Evolutionary conservation across 345 rosid species (phyloP), one percentile per base, ranked within the genome.

Genomic region (Hypericum perforatum): DNA sequence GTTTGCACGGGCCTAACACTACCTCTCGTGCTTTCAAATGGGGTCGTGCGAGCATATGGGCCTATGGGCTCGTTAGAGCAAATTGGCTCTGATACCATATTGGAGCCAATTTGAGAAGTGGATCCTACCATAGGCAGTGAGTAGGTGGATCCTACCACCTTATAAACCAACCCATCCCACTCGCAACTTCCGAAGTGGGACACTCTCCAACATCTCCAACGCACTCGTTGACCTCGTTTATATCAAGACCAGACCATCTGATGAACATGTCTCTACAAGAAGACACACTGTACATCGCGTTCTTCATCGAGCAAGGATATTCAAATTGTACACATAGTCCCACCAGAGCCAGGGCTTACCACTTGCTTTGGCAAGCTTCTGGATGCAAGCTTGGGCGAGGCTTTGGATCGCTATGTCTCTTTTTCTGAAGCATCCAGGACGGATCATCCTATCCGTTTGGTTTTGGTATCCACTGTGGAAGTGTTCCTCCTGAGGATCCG

Each of bases 291-390:
- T 79, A 79, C 73, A 70, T 79, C 67, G 76, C 63, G 29, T 73
- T 77, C 64, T 79, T 76, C 84, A 76, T 79, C 6, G 84, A 81
- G 70, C 84, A 79, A 81, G 65, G 65, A 76, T 76, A 0, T 73
- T 73, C 54, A 76, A 79, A 41, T 79, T 81, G 42, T 78, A 68
- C 46, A 76, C 84, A 54, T 79, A 79, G 62, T 79, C 84, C 84
- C 84, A 79, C 84, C 84, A 79, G 45, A 76, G 45, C 84, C 84
- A 79, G 0, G 84, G 84, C 59, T 73, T 76, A 16, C 79, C 77
- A 8, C 71, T 76, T 56, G 76, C 84, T 8, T 71, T 76, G 56
- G 75, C 36, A 40, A 79, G 79, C 69, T 74, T 73, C 40, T 54
- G 71, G 54, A 79, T 67, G n/a, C 84, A 79, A 53, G 67, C 77